Percentiles rank a stretch among this genome's conserved stretches.
These are phyloP conservation scores for Orbilia javanica DNA, from an alignment of 2,329 filamentous ascomycete genomes.

Conservation along the genomic window DNA sequence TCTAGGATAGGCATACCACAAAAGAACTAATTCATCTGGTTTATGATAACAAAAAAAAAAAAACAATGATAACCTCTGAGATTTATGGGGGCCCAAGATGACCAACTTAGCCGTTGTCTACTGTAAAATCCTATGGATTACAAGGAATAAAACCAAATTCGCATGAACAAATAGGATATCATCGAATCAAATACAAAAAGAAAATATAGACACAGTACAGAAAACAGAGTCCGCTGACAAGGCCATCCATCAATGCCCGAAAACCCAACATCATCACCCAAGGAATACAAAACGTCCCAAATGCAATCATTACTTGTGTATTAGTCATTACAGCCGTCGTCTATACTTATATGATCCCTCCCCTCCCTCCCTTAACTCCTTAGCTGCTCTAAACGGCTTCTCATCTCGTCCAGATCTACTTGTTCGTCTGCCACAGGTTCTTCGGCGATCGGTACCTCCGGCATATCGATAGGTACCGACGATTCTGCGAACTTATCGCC, in stretches of 20 bases:
- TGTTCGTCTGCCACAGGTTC: constrained; percentile 81
- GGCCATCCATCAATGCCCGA: background rate
- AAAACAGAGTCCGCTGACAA: constrained; percentile 35
- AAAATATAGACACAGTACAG: constrained; percentile 25
- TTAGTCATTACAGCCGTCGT: constrained; percentile 10
- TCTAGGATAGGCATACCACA: constrained; percentile 14
- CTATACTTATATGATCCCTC: background rate
- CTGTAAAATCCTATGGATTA: constrained; percentile 6
- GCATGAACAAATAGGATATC: constrained; percentile 24
- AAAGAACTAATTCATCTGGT: constrained; percentile 40
- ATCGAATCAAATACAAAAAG: constrained; percentile 33
- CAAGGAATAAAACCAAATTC: constrained; percentile 20
- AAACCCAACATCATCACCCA: background rate
- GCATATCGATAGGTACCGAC: constrained; percentile 69
- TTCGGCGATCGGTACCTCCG: constrained; percentile 67
- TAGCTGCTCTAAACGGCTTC: constrained; percentile 87
- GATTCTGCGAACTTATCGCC: constrained; percentile 82
- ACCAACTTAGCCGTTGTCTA: background rate
- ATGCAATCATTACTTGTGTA: constrained; percentile 24
- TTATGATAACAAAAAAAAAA: background rate
- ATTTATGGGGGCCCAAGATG: background rate
- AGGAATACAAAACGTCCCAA: background rate
- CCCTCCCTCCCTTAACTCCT: constrained; percentile 78
- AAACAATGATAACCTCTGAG: constrained; percentile 23
- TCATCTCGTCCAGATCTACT: constrained; percentile 93